Evolutionary conservation across 2,329 filamentous ascomycete genomes (phyloP).

Genomic region (Penicillium sclerotiorum): DNA sequence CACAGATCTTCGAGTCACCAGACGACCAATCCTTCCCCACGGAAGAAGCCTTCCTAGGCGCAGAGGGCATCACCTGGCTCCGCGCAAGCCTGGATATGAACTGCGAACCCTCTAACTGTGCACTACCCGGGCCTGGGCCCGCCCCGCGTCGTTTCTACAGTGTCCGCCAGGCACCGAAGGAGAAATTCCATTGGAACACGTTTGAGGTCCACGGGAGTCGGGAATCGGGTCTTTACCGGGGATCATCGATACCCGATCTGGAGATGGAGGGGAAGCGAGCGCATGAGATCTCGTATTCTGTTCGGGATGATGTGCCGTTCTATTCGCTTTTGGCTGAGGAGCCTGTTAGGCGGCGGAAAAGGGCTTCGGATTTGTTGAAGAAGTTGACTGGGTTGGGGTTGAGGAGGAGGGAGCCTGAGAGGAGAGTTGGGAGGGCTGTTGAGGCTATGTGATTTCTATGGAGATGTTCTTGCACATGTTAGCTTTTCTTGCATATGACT

Average conservation of each 20-base stretch:
- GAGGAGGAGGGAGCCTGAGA: slow-evolving; percentile 29
- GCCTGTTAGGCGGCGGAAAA: slow-evolving; percentile 9
- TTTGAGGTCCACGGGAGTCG: slow-evolving; percentile 9
- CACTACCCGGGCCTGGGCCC: neutral
- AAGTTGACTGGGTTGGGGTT: slow-evolving; percentile 22
- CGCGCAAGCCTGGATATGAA: slow-evolving; percentile 12
- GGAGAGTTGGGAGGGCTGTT: neutral
- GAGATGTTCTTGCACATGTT: neutral
- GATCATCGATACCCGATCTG: slow-evolving; percentile 7
- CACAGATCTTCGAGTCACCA: neutral
- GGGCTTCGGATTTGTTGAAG: slow-evolving; percentile 21
- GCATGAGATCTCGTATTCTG: slow-evolving; percentile 6
- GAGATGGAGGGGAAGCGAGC: neutral
- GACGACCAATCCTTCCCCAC: neutral
- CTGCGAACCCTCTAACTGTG: neutral
- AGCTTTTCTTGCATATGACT: neutral
- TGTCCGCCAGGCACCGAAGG: slow-evolving; percentile 1
- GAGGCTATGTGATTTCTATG: neutral
- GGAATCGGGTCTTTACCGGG: slow-evolving; percentile 5
- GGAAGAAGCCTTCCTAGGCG: slow-evolving; percentile 9
- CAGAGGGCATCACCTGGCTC: slow-evolving; percentile 17
- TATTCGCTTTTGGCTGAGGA: slow-evolving; percentile 10
- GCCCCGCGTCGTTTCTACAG: slow-evolving; percentile 26
- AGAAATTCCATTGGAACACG: slow-evolving; percentile 3
- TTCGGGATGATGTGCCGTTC: neutral